Evolutionary conservation across 805 yeast genomes (phyloP), one percentile per base, ranked within the genome.

Genomic region (Cyberlindnera saturnus): DNA sequence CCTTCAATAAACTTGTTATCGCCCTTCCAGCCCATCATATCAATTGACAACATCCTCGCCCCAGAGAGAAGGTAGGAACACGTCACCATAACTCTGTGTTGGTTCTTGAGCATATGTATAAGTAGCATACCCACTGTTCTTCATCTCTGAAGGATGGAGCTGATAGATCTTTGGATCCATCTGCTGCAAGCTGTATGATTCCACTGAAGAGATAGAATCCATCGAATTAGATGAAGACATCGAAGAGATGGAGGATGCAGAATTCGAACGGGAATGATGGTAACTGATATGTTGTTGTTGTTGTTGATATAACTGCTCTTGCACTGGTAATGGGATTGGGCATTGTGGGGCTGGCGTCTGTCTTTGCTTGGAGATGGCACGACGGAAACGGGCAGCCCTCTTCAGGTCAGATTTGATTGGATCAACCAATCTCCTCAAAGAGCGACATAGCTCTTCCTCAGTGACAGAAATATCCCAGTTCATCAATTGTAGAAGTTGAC

Each of bases 391-490:
- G 16, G 59, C 49, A 6, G 65, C 60, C 26, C 53, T 53, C 48
- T 58, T 65, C 37, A 68, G 47, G 44, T 68, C 70, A 39, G 48
- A 64, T 65, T 82, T 86, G 65, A 91, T 88, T 40, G 89, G 85
- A 19, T 75, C 75, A 44, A 88, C 69, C 67, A 91, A 84, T 23
- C 82, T 82, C 47, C 81, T 79, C 44, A 91, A 71, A 33, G 81
- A 82, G 38, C 70, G 66, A 45, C 78, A 68, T 45, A 91, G 71
- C 56, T 89, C 96, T 26, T 74, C 74, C 51, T 79, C 79, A 23
- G 76, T 64, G 36, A 91, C 81, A 34, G 77, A 68, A 40, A 83
- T 66, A 60, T 85, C 82, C 89, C 90, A 85, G 62, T 82, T 74
- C 58, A 85, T 65, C 40, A 84, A 67, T 56, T 71, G 77, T 41